Percentiles rank a stretch among this genome's conserved stretches.
These are phyloP conservation scores for Suzukiozyma palmioleophila DNA, from an alignment of 1,139 yeast genomes.

Conservation along the genomic window DNA sequence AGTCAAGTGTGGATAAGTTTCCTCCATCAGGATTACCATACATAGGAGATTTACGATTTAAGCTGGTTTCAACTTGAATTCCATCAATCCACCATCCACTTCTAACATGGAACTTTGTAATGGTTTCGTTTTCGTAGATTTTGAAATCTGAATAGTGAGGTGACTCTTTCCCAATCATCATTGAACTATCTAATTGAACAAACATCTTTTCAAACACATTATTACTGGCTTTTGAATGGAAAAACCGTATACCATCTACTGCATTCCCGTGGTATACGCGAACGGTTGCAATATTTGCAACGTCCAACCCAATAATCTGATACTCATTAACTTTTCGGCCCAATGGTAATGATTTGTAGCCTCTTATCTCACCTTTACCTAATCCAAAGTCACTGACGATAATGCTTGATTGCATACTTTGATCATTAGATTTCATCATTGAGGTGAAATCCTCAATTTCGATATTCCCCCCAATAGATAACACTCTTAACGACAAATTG, in stretches of 20 bases:
- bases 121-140: constrained; percentile 52
- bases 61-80: constrained; percentile 56
- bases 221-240: constrained; percentile 9
- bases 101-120: constrained; percentile 59
- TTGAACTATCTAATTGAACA: constrained; percentile 10
- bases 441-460: constrained; percentile 27
- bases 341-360: constrained; percentile 41
- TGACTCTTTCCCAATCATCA: constrained; percentile 61
- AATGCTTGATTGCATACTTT: constrained; percentile 12
- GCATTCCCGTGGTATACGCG: constrained; percentile 71
- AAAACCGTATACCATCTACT: constrained; percentile 62
- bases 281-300: constrained; percentile 36
- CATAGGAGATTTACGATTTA: constrained; percentile 49
- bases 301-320: constrained; percentile 27
- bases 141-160: constrained; percentile 52
- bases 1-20: constrained; percentile 48
- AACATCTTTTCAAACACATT: constrained; percentile 3
- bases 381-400: constrained; percentile 40
- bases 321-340: constrained; percentile 30
- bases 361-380: constrained; percentile 32
- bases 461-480: constrained; percentile 41
- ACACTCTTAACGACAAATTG: constrained; percentile 44
- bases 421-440: constrained; percentile 14
- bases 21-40: constrained; percentile 72
- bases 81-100: constrained; percentile 91